Evolutionary conservation across 352 stramenopile species (phyloP).

Genomic region (Globisporangium nunn): DNA sequence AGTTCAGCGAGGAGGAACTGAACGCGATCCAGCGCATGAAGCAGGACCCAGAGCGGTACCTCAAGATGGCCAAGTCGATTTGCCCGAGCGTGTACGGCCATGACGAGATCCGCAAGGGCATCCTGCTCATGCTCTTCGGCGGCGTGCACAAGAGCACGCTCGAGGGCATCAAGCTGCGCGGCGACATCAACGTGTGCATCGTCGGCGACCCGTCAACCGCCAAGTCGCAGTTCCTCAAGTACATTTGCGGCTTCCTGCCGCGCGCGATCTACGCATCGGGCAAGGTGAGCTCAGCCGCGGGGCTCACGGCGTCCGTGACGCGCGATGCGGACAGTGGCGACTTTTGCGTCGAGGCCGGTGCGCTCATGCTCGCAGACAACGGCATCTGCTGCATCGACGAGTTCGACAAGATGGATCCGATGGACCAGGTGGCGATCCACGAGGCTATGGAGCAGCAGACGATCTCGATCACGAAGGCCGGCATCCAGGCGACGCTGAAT

Average conservation of each 20-base stretch:
- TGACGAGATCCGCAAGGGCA: constrained; percentile 89
- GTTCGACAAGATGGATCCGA: constrained; percentile 98
- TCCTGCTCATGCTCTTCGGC: constrained; percentile 97
- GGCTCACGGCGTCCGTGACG: constrained; percentile 96
- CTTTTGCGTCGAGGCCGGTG: constrained; percentile 89
- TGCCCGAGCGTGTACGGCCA: constrained; percentile 97
- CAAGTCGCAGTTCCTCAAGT: constrained; percentile 99
- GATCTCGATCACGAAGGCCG: constrained; percentile 98
- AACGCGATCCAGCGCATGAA: constrained; percentile 91
- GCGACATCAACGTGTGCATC: constrained; percentile 99
- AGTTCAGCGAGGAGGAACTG: constrained; percentile 92
- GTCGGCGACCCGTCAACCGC: constrained; percentile 97
- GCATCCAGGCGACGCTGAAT: constrained; percentile 98
- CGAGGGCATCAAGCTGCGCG: constrained; percentile 97
- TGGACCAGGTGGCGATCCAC: constrained; percentile 98
- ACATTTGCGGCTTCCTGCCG: constrained; percentile 91
- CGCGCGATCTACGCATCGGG: constrained; percentile 98
- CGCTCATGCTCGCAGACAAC: constrained; percentile 97
- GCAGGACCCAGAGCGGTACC: constrained; percentile 84
- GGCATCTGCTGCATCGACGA: constrained; percentile 99
- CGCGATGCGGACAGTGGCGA: constrained; percentile 92
- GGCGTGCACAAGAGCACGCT: constrained; percentile 97
- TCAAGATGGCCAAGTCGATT: constrained; percentile 93
- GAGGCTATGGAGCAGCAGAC: constrained; percentile 99
- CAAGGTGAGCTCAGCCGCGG: constrained; percentile 96